Evolutionary conservation across 768 basidiomycete species (phyloP).

Genomic region (Artomyces pyxidatus): DNA sequence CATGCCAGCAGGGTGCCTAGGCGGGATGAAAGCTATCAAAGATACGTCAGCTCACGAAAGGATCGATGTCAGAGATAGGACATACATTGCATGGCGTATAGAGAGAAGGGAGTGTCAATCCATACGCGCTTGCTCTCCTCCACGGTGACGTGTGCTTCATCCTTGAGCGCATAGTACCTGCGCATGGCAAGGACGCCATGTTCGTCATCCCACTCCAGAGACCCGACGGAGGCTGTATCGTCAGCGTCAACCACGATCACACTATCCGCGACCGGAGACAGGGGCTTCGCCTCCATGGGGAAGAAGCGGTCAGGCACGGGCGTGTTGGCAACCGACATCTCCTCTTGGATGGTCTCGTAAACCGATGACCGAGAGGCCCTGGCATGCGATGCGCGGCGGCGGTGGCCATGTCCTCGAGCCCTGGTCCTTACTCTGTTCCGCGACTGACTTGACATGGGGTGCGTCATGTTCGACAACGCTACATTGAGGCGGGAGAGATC

Average conservation of each 20-base stretch:
- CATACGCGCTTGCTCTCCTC: constrained; percentile 57
- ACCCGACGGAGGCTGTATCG: constrained; percentile 34
- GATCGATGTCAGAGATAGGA: constrained; percentile 8
- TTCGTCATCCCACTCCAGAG: constrained; percentile 68
- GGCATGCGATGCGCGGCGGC: constrained; percentile 58
- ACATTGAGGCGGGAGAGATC: constrained; percentile 56
- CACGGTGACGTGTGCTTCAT: constrained; percentile 61
- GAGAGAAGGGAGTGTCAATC: constrained; percentile 65
- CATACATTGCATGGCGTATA: constrained; percentile 69
- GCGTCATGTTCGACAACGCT: constrained; percentile 46
- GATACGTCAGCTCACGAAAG: constrained; percentile 3
- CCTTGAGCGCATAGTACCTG: constrained; percentile 58
- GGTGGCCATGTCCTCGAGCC: constrained; percentile 59
- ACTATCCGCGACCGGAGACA: constrained; percentile 12
- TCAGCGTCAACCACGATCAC: constrained; percentile 50
- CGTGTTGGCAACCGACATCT: constrained; percentile 31
- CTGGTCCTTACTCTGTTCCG: constrained; percentile 38
- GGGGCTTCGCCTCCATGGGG: constrained; percentile 4
- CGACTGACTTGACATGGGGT: constrained; percentile 35
- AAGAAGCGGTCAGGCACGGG: constrained; percentile 14
- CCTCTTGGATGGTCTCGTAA: constrained; percentile 79
- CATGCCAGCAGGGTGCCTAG: constrained; percentile 56
- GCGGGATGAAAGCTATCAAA: constrained; percentile 54
- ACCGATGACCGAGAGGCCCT: constrained; percentile 58
- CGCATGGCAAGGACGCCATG: constrained; percentile 55